Evolutionary conservation across 1,284 basidiomycete species (phyloP), one percentile per base, ranked within the genome.

Genomic region (Trichosporon sp.): DNA sequence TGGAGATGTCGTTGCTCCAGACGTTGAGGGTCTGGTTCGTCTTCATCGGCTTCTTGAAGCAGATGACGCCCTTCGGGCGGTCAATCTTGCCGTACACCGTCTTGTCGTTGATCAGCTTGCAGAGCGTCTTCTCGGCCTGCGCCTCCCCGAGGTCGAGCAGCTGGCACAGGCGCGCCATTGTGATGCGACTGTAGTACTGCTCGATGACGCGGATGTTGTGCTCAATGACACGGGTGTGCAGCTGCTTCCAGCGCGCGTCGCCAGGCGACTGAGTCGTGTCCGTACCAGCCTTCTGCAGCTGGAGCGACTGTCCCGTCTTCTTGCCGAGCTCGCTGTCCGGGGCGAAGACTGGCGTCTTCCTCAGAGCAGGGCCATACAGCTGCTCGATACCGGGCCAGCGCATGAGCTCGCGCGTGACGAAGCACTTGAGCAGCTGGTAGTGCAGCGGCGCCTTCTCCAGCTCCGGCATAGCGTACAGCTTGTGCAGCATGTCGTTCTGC

Each of bases 171-270:
- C 97, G 90, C 32, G 87, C 73, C 32, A 99, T 86, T 19, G 92
- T 93, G 79, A 99, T 96, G 71, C 94, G 90, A 8, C 92, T 96
- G 85, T 99, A 99, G 86, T 99, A 99, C 77, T 99, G 97, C 85
- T 99, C 97, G 72, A 98, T 93, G 38, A 99, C 93, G 16, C 97
- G 90, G 68, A 91, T 94, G 83, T 99, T 97, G 43, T 99, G 87
- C 78, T 96, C 93, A 79, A 97, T 92, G 94, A 54, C 51, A 14
- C 97, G 90, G 68, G 91, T 94, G 83, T 99, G 97, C 46, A 99
- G 88, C 78, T 96, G 93, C 80, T 97, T 92, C 95, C 96, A 99
- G 73, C 93, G 89, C 76, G 92, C 90, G 70, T 92, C 89, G 3
- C 88, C 88, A 43, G 81, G 81, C 6, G 51, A 54, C 26, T 67